Conservation (phyloP, 1,284 basidiomycete genomes). For the Heterobasidion irregulare region DNA sequence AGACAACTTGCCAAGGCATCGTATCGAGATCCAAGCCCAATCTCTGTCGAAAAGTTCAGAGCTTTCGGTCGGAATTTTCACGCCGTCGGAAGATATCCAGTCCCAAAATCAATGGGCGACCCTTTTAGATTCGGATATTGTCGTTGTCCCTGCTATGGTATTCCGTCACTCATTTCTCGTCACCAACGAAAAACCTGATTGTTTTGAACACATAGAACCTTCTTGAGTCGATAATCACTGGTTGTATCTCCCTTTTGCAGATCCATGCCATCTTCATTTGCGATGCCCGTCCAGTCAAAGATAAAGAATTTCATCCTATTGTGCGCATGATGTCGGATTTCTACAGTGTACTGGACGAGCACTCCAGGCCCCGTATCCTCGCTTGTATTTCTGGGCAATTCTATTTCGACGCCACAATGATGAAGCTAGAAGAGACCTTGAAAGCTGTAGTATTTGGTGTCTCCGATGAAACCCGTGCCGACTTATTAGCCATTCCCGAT, state of each 20-base stretch:
- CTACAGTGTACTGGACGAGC: background rate
- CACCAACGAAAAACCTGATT: background rate
- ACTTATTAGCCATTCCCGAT: constrained; percentile 1
- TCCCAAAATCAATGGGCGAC: background rate
- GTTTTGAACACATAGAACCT: background rate
- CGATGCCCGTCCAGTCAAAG: background rate
- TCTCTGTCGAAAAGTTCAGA: background rate
- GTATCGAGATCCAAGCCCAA: background rate
- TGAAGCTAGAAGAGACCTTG: constrained; percentile 1
- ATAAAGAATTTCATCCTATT: background rate
- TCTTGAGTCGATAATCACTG: background rate
- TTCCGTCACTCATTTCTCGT: background rate
- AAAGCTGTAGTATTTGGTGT: constrained; percentile 6
- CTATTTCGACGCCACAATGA: background rate
- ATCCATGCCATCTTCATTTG: background rate
- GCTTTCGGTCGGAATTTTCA: background rate
- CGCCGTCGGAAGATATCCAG: background rate
- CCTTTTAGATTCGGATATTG: background rate
- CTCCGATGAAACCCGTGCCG: constrained; percentile 2
- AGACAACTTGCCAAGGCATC: background rate
- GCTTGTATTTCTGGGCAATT: background rate
- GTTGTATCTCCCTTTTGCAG: background rate
- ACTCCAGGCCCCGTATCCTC: background rate
- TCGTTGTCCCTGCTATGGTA: background rate
- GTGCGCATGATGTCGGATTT: background rate